Percentiles rank a stretch among this genome's conserved stretches.
These are phyloP conservation scores for Colletotrichum noveboracense DNA, from an alignment of 2,329 filamentous ascomycete species.

Conservation along the genomic window DNA sequence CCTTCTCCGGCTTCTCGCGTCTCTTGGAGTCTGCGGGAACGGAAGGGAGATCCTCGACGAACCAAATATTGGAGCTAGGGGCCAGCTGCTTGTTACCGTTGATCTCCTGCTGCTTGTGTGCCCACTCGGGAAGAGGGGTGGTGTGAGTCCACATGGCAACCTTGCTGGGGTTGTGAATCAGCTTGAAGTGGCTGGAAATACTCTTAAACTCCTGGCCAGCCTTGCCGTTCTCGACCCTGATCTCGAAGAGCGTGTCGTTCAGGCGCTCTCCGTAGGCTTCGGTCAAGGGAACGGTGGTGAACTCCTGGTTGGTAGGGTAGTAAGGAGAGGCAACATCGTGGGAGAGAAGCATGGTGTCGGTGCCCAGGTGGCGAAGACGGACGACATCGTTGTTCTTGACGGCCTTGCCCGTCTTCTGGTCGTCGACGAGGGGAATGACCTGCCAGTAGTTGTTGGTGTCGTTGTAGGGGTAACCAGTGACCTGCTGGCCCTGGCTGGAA, in stretches of 20 bases:
- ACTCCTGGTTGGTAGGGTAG: slow-evolving; percentile 98
- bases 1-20: slow-evolving; percentile 74
- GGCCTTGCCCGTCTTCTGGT: slow-evolving; percentile 61
- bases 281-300: slow-evolving; percentile 79
- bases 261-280: slow-evolving; percentile 75
- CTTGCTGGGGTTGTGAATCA: slow-evolving; percentile 92
- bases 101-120: slow-evolving; percentile 95
- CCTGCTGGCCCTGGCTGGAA: slow-evolving; percentile 96
- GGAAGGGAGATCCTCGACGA: slow-evolving; percentile 88
- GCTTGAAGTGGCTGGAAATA: slow-evolving; percentile 91
- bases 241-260: slow-evolving; percentile 92
- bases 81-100: slow-evolving; percentile 97
- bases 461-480: slow-evolving; percentile 97
- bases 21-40: slow-evolving; percentile 75
- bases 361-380: slow-evolving; percentile 84
- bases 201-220: slow-evolving; percentile 84
- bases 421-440: slow-evolving; percentile 74
- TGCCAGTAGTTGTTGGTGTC: slow-evolving; percentile 99
- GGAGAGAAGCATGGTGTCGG: slow-evolving; percentile 84
- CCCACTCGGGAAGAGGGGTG: slow-evolving; percentile 96
- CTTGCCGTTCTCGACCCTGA: slow-evolving; percentile 89
- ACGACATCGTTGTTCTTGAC: slow-evolving; percentile 87
- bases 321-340: slow-evolving; percentile 97
- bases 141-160: slow-evolving; percentile 99
- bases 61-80: slow-evolving; percentile 93